Base-by-base conservation (phyloP, 257 asterid genomes). In the Verbena officinalis region DNA sequence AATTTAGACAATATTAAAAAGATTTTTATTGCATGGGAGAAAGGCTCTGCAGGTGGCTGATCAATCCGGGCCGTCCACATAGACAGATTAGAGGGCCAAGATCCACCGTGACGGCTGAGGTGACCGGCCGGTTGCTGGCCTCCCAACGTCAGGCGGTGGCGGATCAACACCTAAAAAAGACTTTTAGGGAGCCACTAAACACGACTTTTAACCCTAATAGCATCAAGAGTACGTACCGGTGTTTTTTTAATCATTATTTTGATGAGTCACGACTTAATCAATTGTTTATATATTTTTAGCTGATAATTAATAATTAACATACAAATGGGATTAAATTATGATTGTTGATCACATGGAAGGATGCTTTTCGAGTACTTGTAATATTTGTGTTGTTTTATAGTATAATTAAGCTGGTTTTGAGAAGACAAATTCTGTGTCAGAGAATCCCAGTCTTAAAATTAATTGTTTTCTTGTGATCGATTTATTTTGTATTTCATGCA, bases 361-460 rank as follows among this genome's bases (percentile, higher is more conserved):
- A 79, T 79, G 77, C 83, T 79, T 73, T 83, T 68, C 33, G n/a
- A 36, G 62, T 68, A 50, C 69, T 23, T 5, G n/a, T n/a, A n/a
- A n/a, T n/a, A n/a, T 30, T 9, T 3, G 2, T n/a, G 20, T 14
- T 74, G 8, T 67, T 48, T 55, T 67, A n/a, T n/a, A n/a, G n/a
- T n/a, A 27, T 5, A 27, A 27, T 74, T 20, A 48, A 22, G 49
- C 50, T 58, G 7, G 5, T 21, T 34, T 65, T 57, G 50, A 24
- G 79, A 74, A 75, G 81, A 81, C 82, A 68, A 77, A 82, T 68
- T 76, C 71, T 62, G 75, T 65, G 82, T 71, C 84, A 78, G 85
- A 80, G 88, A 82, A 82, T 82, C 88, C 83, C 72, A 82, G 81
- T 82, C 62, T 16, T 60, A 17, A 52, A 19, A 54, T 78, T 76